A percentile compares a stretch with the other conserved stretches of the same genome.
Conservation (phyloP, 305 asterid genomes). For the Fraxinus paxiana region DNA sequence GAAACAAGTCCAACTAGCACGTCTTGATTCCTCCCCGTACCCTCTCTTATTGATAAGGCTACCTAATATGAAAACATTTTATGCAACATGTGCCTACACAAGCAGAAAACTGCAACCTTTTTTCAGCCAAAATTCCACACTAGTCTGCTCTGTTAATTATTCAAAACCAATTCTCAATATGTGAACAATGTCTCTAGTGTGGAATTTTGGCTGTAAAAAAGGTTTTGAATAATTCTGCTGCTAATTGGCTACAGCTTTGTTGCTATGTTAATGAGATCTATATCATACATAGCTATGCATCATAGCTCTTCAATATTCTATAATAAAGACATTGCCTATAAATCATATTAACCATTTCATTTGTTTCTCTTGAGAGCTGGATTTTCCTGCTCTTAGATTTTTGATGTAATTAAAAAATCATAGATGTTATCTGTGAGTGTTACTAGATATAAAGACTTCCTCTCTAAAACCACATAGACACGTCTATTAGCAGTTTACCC, state of each 20-base stretch:
- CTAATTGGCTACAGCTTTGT: background rate
- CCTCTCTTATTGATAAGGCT: background rate
- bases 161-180: background rate
- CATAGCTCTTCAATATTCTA: background rate
- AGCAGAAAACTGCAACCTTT: background rate
- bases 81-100: background rate
- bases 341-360: background rate
- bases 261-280: background rate
- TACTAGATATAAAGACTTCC: background rate
- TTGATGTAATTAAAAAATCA: background rate
- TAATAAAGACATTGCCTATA: background rate
- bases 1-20: background rate
- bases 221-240: no score
- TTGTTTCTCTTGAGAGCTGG: background rate
- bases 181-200: background rate
- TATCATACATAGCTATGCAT: background rate
- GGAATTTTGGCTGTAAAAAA: no score
- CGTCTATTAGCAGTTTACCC: background rate
- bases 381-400: background rate
- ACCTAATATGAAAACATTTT: background rate
- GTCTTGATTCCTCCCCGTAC: background rate
- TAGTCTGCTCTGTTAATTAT: background rate
- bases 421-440: background rate
- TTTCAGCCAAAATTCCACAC: background rate
- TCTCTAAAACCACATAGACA: background rate